Base-by-base conservation (phyloP, 345 rosid genomes). In the Heritiera fomes region DNA sequence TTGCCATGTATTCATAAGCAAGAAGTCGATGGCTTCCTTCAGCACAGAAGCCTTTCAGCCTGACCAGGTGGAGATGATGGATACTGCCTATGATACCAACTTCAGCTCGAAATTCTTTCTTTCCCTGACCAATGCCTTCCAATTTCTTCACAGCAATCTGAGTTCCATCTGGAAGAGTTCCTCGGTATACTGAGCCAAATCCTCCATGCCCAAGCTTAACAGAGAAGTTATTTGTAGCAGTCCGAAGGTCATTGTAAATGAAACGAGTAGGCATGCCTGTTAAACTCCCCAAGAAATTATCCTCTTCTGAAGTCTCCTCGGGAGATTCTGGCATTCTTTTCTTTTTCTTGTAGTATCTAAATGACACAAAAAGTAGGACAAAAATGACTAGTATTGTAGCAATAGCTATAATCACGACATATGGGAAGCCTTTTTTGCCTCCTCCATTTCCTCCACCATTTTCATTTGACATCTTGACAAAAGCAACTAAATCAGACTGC, bases 81-180 rank as follows among this genome's bases (percentile, higher is more conserved):
- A 94, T 90, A 71, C 98, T 91, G 43, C 98, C 99, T 1, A 96
- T 96, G 47, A 86, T 96, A 81, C 93, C 86, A 55, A 96, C 99
- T 78, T 96, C 99, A 5, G 98, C 97, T 85, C 97, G 88, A 43
- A 96, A 96, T 79, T 94, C 99, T 75, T 96, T 96, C 87, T 90
- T 94, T 1, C 98, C 99, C 77, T 96, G 99, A 61, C 99, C 97
- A 10, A 96, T 87, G 59, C 94, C 91, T 87, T 96, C 99, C 81
- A 96, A 79, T 84, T 96, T 91, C 94, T 96, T 96, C 78, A 96
- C 99, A 3, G 99, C 98, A 46, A 96, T 7, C 55, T 82, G 89
- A 46, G 93, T 89, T 20, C 95, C 98, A 83, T 90, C 98, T 0
- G 90, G 89, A 8, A 96, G 92, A 82, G 70, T 68, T 4, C 98